Percentiles rank a stretch among this genome's conserved stretches.
Evolutionary conservation across 2,329 filamentous ascomycete species (phyloP).

Genomic region (Colletotrichum sp.): DNA sequence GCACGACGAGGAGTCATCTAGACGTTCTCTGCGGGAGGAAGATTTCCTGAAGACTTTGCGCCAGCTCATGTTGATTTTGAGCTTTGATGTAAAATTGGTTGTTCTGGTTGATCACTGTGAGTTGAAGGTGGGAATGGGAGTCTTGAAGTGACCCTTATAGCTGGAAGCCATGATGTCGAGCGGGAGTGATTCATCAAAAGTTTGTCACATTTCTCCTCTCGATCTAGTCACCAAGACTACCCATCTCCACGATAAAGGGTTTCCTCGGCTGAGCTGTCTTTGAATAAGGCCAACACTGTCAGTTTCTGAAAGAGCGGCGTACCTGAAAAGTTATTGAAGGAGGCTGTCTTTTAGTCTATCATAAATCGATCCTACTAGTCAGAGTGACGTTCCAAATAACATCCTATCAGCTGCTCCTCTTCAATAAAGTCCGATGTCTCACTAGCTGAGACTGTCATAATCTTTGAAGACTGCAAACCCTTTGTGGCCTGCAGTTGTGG

Average conservation of each 20-base stretch:
- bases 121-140: too few relatives aligned
- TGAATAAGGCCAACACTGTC: neutral
- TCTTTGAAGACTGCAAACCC: neutral
- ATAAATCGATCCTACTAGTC: neutral
- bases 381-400: neutral
- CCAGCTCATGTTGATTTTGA: neutral
- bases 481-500: neutral
- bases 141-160: neutral
- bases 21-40: neutral
- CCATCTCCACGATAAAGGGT: neutral
- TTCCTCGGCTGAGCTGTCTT: neutral
- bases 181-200: neutral
- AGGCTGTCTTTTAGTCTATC: neutral
- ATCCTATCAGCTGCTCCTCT: neutral
- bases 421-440: neutral
- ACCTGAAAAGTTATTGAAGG: neutral
- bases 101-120: neutral
- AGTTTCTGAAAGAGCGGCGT: neutral
- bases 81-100: neutral
- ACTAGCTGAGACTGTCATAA: neutral
- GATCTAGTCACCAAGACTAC: neutral
- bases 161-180: neutral
- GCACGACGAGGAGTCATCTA: neutral
- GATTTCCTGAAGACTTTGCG: neutral
- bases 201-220: neutral